Conservation (phyloP, 2,329 filamentous ascomycete genomes). For the Lasiodiplodia hormozganensis region DNA sequence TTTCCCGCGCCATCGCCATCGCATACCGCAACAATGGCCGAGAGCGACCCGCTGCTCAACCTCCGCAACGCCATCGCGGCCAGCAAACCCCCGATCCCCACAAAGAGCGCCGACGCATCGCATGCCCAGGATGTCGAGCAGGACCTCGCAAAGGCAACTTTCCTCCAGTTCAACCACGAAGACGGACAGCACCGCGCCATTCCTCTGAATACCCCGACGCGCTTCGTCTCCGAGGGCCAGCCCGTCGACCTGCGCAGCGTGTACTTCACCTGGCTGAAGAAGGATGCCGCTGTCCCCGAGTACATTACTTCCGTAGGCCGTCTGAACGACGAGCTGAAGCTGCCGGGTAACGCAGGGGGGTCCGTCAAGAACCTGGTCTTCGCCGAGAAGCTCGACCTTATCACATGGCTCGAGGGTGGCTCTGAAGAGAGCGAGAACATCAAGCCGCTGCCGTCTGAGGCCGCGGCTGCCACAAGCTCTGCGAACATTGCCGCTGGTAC, state of each 20-base stretch:
- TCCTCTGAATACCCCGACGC: constrained; percentile 75
- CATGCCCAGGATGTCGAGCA: constrained; percentile 65
- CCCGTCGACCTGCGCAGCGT: constrained; percentile 89
- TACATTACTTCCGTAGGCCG: constrained; percentile 85
- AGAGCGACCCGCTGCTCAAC: constrained; percentile 78
- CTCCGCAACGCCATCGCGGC: constrained; percentile 83
- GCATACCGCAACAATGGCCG: constrained; percentile 57
- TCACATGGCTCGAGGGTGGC: constrained; percentile 91
- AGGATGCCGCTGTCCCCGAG: constrained; percentile 85
- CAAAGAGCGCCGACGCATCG: constrained; percentile 70
- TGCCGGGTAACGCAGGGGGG: constrained; percentile 62
- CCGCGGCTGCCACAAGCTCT: constrained; percentile 48
- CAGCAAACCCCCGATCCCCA: constrained; percentile 73
- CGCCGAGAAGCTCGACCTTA: constrained; percentile 87
- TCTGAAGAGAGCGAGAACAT: constrained; percentile 86
- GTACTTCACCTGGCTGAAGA: constrained; percentile 95
- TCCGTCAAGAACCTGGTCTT: constrained; percentile 89
- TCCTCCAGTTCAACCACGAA: constrained; percentile 72
- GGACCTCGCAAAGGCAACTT: constrained; percentile 63
- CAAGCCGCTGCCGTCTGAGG: constrained; percentile 76
- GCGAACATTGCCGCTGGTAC: constrained; percentile 61
- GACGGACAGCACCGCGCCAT: constrained; percentile 62
- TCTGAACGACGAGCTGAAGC: constrained; percentile 76
- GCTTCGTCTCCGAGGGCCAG: constrained; percentile 76
- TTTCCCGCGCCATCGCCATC: constrained; percentile 12